Evolutionary conservation across 83 land plant genomes (phyloP).

Genomic region (Diphasiastrum complanatum): DNA sequence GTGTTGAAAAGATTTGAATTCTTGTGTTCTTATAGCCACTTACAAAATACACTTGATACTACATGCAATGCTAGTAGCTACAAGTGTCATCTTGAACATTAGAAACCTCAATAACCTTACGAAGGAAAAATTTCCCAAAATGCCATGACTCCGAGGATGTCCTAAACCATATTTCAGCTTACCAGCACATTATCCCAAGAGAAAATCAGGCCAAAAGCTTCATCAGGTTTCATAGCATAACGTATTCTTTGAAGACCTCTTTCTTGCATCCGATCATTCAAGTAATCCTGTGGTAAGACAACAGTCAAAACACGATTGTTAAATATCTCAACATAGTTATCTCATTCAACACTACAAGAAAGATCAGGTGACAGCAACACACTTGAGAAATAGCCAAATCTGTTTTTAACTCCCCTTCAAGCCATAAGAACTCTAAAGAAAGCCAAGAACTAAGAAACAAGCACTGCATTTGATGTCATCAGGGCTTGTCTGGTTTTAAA

Average conservation of each 20-base stretch:
- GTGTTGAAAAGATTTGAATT: background rate
- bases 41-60: background rate
- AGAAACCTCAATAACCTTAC: background rate
- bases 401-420: background rate
- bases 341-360: background rate
- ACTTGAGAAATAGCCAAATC: no score
- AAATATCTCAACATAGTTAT: background rate
- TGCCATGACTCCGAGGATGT: no score
- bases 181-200: constrained; percentile 99
- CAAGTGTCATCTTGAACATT: background rate
- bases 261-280: constrained; percentile 78
- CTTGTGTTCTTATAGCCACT: background rate
- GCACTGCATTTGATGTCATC: no score
- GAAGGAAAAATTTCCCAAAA: background rate
- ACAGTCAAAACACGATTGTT: background rate
- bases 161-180: constrained; percentile 7
- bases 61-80: background rate
- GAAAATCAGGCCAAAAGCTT: constrained; percentile 93
- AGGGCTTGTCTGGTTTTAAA: no score
- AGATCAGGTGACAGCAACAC: background rate
- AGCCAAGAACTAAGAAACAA: background rate
- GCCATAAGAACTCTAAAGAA: background rate
- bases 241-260: constrained; percentile 78
- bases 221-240: constrained; percentile 96
- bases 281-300: constrained; percentile 46